Percentiles rank a stretch among this genome's conserved stretches.
phyloP scores from a whole-genome alignment of 768 basidiomycete species.

The Naematelia encephala region DNA sequence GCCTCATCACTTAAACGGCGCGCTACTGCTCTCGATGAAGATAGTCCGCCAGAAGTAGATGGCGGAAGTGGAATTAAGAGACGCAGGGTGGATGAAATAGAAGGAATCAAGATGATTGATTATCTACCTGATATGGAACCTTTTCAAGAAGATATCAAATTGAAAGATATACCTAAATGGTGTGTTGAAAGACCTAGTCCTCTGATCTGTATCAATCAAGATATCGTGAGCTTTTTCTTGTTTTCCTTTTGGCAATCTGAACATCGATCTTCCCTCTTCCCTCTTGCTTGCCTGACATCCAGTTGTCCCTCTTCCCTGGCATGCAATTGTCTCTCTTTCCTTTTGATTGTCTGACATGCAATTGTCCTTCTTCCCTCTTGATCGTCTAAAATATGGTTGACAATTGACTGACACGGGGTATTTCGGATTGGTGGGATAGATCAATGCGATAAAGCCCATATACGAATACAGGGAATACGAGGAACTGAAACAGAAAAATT shows the following conservation, averaged over 20 bases:
- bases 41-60: neutral
- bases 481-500: conserved; percentile 43
- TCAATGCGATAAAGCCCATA: conserved; percentile 49
- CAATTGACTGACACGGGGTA: neutral
- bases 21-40: conserved; percentile 2
- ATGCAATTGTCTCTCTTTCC: too few species aligned
- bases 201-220: conserved; percentile 46
- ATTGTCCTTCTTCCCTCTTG: too few species aligned
- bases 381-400: too few species aligned
- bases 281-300: neutral
- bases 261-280: neutral
- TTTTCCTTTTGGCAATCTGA: neutral
- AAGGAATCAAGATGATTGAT: conserved; percentile 1
- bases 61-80: conserved; percentile 13
- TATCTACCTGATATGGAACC: conserved; percentile 31
- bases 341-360: too few species aligned
- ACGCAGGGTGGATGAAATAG: neutral
- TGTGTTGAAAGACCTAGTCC: conserved; percentile 42
- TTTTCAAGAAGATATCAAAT: conserved; percentile 26
- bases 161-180: conserved; percentile 39
- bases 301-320: neutral
- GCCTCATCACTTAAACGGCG: neutral
- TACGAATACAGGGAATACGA: conserved; percentile 45
- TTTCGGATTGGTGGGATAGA: conserved; percentile 32
- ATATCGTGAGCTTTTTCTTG: conserved; percentile 38